Evolutionary conservation across 805 yeast species (phyloP), one percentile per base, ranked within the genome.

Genomic region (Brettanomyces bruxellensis): DNA sequence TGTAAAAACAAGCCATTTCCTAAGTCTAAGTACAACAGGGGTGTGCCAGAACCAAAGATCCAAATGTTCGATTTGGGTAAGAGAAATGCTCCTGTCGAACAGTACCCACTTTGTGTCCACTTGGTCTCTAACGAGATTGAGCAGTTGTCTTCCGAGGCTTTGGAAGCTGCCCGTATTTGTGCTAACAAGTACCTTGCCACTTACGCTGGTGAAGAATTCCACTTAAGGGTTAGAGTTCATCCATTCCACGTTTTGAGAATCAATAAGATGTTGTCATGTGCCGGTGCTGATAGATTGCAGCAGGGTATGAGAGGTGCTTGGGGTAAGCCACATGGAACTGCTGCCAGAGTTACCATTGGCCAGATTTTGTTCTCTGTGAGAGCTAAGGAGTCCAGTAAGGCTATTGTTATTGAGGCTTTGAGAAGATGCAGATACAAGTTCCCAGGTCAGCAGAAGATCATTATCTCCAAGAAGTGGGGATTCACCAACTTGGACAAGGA

Each of bases 221-320:
- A 93, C 81, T 81, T 93, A 81, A 89, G 99, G 81, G 88, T 93
- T 75, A 90, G 99, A 81, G 98, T 90, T 69, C 99, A 93, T 78
- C 99, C 99, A 66, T 93, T 86, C 98, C 99, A 93, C 83, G 99
- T 93, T 63, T 83, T 93, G 75, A 86, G 99, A 79, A 93, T 93
- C 82, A 93, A 93, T 93, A 93, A 93, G 88, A 93, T 93, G 99
- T 89, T 93, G 96, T 93, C 99, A 70, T 93, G 99, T 83, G 99
- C 99, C 80, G 99, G 99, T 87, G 99, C 99, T 73, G 99, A 93
- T 91, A 89, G 99, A 86, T 84, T 93, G 78, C 99, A 93, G 81
- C 98, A 93, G 81, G 99, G 99, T 90, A 93, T 93, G 99, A 91
- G 99, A 88, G 95, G 95, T 83, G 99, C 99, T 72, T 93, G 98